Percentiles rank a stretch among this genome's conserved stretches.
Conservation (phyloP, 495 filamentous ascomycete species). For the Aspergillus nanangensis region DNA sequence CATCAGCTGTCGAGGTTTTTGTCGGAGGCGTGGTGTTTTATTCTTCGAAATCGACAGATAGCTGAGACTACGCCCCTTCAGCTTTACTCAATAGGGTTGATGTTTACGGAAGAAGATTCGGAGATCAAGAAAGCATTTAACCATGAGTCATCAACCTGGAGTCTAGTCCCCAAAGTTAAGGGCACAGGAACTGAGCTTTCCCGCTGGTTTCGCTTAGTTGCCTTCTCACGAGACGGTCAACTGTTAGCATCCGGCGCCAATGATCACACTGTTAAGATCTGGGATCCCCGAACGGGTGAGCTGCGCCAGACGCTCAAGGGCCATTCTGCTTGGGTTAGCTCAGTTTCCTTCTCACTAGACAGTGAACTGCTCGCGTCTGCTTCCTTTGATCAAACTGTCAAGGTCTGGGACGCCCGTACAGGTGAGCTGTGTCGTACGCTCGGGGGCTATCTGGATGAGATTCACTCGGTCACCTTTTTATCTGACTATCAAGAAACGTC, state of each 20-base stretch:
- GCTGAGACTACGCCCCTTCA: constrained; percentile 18
- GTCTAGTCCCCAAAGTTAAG: constrained; percentile 6
- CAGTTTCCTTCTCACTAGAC: too few species aligned
- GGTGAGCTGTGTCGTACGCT: too few species aligned
- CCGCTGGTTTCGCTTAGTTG: not conserved
- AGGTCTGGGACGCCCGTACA: too few species aligned
- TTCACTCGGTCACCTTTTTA: too few species aligned
- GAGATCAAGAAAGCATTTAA: constrained; percentile 14
- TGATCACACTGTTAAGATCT: constrained; percentile 30
- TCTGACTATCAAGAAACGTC: too few species aligned
- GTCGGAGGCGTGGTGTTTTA: constrained; percentile 28
- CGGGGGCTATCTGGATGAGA: too few species aligned
- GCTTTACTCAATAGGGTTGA: constrained; percentile 14
- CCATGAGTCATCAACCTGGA: constrained; percentile 1
- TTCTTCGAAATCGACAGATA: constrained; percentile 21
- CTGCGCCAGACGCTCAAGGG: constrained; percentile 1
- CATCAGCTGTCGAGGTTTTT: constrained; percentile 17
- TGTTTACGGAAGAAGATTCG: constrained; percentile 27
- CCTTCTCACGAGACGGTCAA: not conserved
- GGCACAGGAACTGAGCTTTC: constrained; percentile 1
- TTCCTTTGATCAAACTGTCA: too few species aligned
- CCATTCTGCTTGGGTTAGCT: not conserved
- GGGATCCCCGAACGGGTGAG: constrained; percentile 17
- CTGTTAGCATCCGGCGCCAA: not conserved
- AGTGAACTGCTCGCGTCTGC: too few species aligned